These are phyloP conservation scores for Pseudonitzschia pungens DNA, from an alignment of 108 stramenopile genomes.

Conservation along the genomic window DNA sequence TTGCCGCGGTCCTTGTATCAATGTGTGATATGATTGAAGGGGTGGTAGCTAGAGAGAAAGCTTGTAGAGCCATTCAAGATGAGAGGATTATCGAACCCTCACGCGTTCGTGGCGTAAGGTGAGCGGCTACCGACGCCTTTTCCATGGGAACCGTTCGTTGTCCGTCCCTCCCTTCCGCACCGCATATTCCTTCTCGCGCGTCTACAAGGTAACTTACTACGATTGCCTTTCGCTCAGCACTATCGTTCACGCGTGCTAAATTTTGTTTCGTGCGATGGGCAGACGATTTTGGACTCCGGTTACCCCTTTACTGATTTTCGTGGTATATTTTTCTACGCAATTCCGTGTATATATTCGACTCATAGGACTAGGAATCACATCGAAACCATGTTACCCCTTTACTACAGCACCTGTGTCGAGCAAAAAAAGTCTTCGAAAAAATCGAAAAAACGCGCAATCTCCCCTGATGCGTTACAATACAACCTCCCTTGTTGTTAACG, in stretches of 20 bases:
- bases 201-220: too few species aligned
- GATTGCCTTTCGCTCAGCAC: too few species aligned
- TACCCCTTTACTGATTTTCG: slow-evolving; percentile 17
- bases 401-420: not conserved
- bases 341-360: slow-evolving; percentile 7
- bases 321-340: not conserved
- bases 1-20: not conserved
- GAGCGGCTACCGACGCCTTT: not conserved
- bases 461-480: not conserved
- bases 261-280: not conserved
- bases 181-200: slow-evolving; percentile 5
- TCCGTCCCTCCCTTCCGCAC: not conserved
- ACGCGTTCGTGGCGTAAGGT: slow-evolving; percentile 11
- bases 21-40: not conserved
- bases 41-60: not conserved
- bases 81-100: not conserved
- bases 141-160: slow-evolving; percentile 10
- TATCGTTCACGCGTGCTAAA: not conserved
- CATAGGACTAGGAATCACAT: not conserved
- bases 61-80: not conserved
- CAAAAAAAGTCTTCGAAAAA: not conserved
- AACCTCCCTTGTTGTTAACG: slow-evolving; percentile 8
- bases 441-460: not conserved
- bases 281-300: slow-evolving; percentile 2
- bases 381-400: slow-evolving; percentile 5